These are phyloP conservation scores for Metschnikowia shivogae DNA, from an alignment of 805 yeast species.

Conservation along the genomic window DNA sequence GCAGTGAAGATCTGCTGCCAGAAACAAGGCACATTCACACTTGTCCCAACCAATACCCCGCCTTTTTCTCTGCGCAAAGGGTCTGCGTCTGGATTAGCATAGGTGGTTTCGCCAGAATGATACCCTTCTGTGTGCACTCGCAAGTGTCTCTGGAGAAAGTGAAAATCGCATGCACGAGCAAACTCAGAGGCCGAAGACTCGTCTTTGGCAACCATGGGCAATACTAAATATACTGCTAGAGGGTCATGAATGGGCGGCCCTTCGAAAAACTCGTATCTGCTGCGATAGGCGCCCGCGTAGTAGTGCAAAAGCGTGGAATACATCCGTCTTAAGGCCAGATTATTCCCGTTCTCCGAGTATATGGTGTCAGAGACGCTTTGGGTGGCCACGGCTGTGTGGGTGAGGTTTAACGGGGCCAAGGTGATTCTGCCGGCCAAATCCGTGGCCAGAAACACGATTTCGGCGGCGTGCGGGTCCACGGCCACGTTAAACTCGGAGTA, in stretches of 20 bases:
- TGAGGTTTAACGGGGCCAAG: constrained; percentile 63
- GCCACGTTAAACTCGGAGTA: constrained; percentile 73
- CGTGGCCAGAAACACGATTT: constrained; percentile 46
- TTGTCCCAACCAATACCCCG: constrained; percentile 12
- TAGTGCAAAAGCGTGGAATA: constrained; percentile 11
- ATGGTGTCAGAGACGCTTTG: constrained; percentile 20
- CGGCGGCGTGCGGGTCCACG: constrained; percentile 75
- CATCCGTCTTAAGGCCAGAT: constrained; percentile 9
- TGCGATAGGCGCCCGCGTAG: constrained; percentile 11
- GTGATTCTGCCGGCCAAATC: constrained; percentile 46
- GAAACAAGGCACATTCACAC: constrained; percentile 12
- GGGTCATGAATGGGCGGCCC: constrained; percentile 21
- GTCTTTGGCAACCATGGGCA: constrained; percentile 14
- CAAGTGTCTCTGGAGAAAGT: constrained; percentile 24
- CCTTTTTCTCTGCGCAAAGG: constrained; percentile 15
- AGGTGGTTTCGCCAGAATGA: constrained; percentile 27
- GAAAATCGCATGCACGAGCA: constrained; percentile 21
- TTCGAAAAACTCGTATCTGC: constrained; percentile 4
- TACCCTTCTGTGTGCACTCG: constrained; percentile 27
- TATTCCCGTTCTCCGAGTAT: constrained; percentile 11
- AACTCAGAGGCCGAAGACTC: constrained; percentile 5
- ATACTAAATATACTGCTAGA: constrained; percentile 12
- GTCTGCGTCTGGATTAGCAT: constrained; percentile 10
- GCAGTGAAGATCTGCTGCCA: constrained; percentile 14
- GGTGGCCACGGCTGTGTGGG: constrained; percentile 59